These are phyloP conservation scores for Begonia masoniana DNA, from an alignment of 306 rosid genomes.

Conservation along the genomic window DNA sequence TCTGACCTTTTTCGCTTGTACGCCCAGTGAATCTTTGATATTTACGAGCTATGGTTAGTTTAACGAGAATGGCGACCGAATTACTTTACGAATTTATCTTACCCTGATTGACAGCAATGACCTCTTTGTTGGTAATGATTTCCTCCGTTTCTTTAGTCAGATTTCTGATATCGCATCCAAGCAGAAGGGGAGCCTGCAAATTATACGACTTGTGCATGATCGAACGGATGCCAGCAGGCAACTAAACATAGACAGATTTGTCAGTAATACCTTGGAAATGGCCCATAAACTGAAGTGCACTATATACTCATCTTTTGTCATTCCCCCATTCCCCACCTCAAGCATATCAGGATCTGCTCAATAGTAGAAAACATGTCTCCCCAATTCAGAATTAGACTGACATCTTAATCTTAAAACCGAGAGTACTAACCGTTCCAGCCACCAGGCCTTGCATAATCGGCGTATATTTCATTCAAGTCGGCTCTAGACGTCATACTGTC, in stretches of 20 bases:
- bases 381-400: too few relatives aligned
- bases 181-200: slow-evolving; percentile 84
- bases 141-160: slow-evolving; percentile 51
- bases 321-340: slow-evolving; percentile 92
- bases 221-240: not conserved
- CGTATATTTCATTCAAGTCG: slow-evolving; percentile 67
- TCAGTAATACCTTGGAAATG: slow-evolving; percentile 59
- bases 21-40: slow-evolving; percentile 54
- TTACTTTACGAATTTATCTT: not conserved
- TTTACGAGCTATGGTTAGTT: not conserved
- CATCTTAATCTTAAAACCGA: not conserved
- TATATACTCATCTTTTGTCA: slow-evolving; percentile 71
- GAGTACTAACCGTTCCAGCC: slow-evolving; percentile 81
- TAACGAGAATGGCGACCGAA: too few relatives aligned
- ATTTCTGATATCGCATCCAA: slow-evolving; percentile 72
- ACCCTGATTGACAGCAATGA: slow-evolving; percentile 83
- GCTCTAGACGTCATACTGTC: slow-evolving; percentile 72
- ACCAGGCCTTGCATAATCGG: slow-evolving; percentile 71
- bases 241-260: too few relatives aligned
- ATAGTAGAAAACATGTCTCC: too few relatives aligned
- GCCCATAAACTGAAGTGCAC: slow-evolving; percentile 97
- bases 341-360: slow-evolving; percentile 85
- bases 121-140: slow-evolving; percentile 61
- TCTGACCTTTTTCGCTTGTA: slow-evolving; percentile 80
- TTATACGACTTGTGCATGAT: not conserved